Conservation (phyloP, 2,329 filamentous ascomycete species). For the Cladosporium sp. region DNA sequence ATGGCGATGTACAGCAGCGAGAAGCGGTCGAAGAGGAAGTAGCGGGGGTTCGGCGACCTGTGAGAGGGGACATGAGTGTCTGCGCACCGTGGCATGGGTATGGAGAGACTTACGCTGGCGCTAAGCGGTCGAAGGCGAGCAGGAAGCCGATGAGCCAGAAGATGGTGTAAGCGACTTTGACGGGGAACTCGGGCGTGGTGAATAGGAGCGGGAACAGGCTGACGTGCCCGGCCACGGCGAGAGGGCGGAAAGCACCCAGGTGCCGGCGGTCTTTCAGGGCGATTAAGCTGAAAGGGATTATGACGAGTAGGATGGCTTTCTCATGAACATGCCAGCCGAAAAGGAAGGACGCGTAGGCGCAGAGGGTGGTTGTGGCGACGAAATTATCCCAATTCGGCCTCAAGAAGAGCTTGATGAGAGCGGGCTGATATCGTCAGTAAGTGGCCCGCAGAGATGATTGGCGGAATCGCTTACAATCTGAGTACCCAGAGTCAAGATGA, state of each 20-base stretch:
- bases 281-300: conserved; percentile 90
- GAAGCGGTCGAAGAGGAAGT: conserved; percentile 88
- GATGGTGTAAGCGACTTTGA: conserved; percentile 89
- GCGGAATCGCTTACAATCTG: conserved; percentile 52
- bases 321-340: conserved; percentile 99
- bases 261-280: conserved; percentile 85
- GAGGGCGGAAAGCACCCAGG: conserved; percentile 81
- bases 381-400: conserved; percentile 83
- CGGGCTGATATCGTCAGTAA: conserved; percentile 42
- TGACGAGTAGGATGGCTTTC: conserved; percentile 88
- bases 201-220: conserved; percentile 92
- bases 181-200: conserved; percentile 83
- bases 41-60: conserved; percentile 64
- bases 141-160: conserved; percentile 86
- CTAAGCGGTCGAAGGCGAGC: conserved; percentile 77
- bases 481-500: conserved; percentile 73
- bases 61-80: background rate
- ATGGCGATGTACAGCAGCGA: conserved; percentile 83
- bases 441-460: too few relatives aligned
- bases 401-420: conserved; percentile 74
- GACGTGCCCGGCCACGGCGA: conserved; percentile 90
- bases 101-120: conserved; percentile 56
- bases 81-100: background rate
- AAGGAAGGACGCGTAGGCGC: conserved; percentile 91
- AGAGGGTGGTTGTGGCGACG: conserved; percentile 81